A percentile compares a stretch with the other conserved stretches of the same genome.
Conservation (phyloP, 192 early-diverging fungal species). For the Coemansia brasiliensis region DNA sequence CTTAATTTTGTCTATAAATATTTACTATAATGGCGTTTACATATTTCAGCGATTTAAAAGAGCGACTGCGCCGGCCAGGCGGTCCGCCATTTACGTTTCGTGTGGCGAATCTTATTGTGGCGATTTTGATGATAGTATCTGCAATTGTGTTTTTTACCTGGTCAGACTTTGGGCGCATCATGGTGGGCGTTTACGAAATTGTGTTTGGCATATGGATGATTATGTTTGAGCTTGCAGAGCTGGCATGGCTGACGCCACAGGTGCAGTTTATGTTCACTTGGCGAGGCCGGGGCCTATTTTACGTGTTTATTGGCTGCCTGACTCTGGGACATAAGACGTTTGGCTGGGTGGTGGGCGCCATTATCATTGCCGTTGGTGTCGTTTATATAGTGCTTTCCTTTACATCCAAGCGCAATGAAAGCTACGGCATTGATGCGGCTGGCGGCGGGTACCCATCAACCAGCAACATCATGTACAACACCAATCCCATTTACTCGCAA, state of each 20-base stretch:
- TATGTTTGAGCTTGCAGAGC: conserved; percentile 38
- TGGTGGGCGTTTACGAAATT: conserved; percentile 47
- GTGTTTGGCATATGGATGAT: conserved; percentile 49
- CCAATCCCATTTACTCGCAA: conserved; percentile 14
- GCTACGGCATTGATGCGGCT: conserved; percentile 17
- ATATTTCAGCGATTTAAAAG: conserved; percentile 32
- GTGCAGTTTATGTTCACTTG: conserved; percentile 54
- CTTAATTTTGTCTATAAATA: neutral
- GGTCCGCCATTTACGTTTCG: conserved; percentile 51
- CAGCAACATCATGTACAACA: conserved; percentile 16
- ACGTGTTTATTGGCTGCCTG: conserved; percentile 50
- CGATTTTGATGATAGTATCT: conserved; percentile 40
- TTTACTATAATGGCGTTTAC: conserved; percentile 24
- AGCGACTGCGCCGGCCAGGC: conserved; percentile 41
- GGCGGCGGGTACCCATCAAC: neutral
- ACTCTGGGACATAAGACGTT: conserved; percentile 36
- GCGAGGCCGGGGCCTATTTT: conserved; percentile 47
- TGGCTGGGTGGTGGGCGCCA: conserved; percentile 39
- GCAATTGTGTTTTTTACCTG: conserved; percentile 48
- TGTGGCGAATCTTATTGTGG: conserved; percentile 34
- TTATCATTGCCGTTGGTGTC: conserved; percentile 39
- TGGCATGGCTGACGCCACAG: conserved; percentile 36
- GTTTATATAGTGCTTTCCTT: conserved; percentile 39
- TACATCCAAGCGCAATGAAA: conserved; percentile 38
- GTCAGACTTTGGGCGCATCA: conserved; percentile 44